Evolutionary conservation across 495 filamentous ascomycete species (phyloP).

Genomic region (Bacidia rubella): DNA sequence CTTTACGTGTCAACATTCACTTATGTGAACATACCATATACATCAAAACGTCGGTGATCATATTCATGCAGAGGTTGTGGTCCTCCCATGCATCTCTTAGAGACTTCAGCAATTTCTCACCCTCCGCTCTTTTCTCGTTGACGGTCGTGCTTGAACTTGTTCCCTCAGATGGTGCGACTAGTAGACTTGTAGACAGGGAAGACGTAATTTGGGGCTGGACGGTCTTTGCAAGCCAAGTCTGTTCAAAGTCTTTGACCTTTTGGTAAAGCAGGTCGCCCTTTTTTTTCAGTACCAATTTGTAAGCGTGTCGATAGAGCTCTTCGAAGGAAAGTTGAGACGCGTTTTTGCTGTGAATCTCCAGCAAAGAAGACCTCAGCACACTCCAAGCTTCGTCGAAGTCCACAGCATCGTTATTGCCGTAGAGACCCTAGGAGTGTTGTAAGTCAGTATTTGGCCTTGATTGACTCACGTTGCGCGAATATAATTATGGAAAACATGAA

Average conservation of each 20-base stretch:
- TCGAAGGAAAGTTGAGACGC: constrained; percentile 87
- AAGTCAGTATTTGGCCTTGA: constrained; percentile 2
- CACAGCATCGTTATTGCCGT: constrained; percentile 35
- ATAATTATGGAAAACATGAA: no score
- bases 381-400: constrained; percentile 79
- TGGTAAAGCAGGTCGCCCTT: constrained; percentile 76
- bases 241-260: constrained; percentile 63
- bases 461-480: background rate
- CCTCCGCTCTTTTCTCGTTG: constrained; percentile 62
- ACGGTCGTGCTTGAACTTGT: constrained; percentile 41
- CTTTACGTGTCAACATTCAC: no score
- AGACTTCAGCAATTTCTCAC: constrained; percentile 68
- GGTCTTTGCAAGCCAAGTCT: constrained; percentile 57
- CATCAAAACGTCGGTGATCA: constrained; percentile 96
- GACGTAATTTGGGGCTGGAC: constrained; percentile 50
- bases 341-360: constrained; percentile 84
- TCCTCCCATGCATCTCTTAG: constrained; percentile 72
- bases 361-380: constrained; percentile 55
- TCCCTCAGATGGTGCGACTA: constrained; percentile 26
- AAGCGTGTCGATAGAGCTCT: constrained; percentile 88
- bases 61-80: constrained; percentile 86
- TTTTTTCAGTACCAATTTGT: constrained; percentile 83
- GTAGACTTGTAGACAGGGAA: constrained; percentile 47
- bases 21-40: constrained; percentile 58
- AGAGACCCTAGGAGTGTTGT: constrained; percentile 35